Conservation (phyloP, 2,329 filamentous ascomycete species). For the Aspergillus sp. region DNA sequence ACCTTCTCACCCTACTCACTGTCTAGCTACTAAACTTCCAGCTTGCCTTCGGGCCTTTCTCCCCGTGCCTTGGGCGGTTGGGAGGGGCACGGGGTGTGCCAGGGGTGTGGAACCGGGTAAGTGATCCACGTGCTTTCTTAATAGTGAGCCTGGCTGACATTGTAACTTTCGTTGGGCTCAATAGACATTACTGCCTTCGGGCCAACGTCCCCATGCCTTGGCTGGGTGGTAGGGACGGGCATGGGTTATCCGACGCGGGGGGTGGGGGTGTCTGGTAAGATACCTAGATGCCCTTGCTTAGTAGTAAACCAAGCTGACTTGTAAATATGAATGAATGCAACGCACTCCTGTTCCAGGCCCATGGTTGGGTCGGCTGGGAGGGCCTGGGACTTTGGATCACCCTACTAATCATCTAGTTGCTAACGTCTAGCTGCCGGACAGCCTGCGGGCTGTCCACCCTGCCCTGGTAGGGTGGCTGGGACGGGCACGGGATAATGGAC, state of each 20-base stretch:
- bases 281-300: background rate
- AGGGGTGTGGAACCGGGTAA: too few species aligned
- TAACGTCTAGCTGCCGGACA: background rate
- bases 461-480: constrained; percentile 10
- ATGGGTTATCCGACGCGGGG: constrained; percentile 7
- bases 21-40: too few species aligned
- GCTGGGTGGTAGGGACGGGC: constrained; percentile 17
- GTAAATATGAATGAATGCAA: background rate
- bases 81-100: too few species aligned
- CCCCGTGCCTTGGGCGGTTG: too few species aligned
- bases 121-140: too few species aligned
- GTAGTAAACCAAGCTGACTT: background rate
- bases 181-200: too few species aligned
- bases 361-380: too few species aligned
- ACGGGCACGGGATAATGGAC: constrained; percentile 10
- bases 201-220: constrained; percentile 2
- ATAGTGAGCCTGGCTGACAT: too few species aligned
- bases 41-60: too few species aligned
- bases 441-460: background rate
- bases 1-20: background rate
- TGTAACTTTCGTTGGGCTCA: too few species aligned
- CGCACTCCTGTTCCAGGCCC: background rate
- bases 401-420: background rate
- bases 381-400: too few species aligned
- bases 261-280: background rate